phyloP scores from a whole-genome alignment of 116 monocot genomes.

The Thalassia testudinum region DNA sequence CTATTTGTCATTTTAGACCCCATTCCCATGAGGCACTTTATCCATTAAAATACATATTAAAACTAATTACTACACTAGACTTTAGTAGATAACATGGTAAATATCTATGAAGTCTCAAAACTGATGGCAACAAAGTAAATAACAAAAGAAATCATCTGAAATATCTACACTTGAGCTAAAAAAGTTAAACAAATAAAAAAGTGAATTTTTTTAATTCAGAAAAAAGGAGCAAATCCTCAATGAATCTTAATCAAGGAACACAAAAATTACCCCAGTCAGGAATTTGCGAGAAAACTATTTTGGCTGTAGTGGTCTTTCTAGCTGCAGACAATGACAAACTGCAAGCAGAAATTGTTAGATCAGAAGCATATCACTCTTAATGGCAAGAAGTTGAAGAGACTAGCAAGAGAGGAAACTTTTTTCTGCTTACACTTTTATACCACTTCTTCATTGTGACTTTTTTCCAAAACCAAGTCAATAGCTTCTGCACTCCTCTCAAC shows the following conservation, averaged over 20 bases:
- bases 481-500: constrained; percentile 63
- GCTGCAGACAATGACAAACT: constrained; percentile 48
- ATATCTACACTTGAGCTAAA: no score
- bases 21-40: no score
- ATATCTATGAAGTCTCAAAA: no score
- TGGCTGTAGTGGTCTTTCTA: constrained; percentile 55
- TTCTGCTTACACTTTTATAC: constrained; percentile 33
- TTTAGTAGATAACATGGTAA: no score
- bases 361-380: not conserved
- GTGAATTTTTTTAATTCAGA: not conserved
- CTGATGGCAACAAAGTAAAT: no score
- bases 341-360: constrained; percentile 1
- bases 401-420: constrained; percentile 41
- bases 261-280: constrained; percentile 64
- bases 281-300: constrained; percentile 73
- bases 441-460: constrained; percentile 62
- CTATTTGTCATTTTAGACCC: no score
- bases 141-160: no score
- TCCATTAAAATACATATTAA: no score
- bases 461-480: constrained; percentile 46
- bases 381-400: constrained; percentile 14
- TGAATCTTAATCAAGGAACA: not conserved
- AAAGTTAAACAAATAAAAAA: no score
- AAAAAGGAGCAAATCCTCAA: not conserved
- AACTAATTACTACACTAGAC: no score